phyloP scores from a whole-genome alignment of 2,329 filamentous ascomycete species.

The Mycosphaerella sp. region DNA sequence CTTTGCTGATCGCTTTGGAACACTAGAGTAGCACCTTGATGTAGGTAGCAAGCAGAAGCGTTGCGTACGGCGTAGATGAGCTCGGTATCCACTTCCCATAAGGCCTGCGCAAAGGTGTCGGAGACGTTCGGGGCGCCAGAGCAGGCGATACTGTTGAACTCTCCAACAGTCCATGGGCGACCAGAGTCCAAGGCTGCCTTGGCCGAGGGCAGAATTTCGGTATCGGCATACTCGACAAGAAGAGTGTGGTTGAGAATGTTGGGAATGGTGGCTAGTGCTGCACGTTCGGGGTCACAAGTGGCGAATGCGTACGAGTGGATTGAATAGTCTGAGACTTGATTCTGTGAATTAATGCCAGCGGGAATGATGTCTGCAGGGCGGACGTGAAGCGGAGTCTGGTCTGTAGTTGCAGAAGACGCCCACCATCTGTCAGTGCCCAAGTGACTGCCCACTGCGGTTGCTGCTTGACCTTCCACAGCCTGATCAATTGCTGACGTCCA shows the following conservation, averaged over 20 bases:
- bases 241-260: slow-evolving; percentile 31
- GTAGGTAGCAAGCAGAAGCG: slow-evolving; percentile 36
- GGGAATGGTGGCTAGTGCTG: slow-evolving; percentile 24
- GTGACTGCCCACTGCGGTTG: slow-evolving; percentile 1
- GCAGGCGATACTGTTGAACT: slow-evolving; percentile 41
- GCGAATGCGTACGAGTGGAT: slow-evolving; percentile 31
- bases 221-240: slow-evolving; percentile 25
- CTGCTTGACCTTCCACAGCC: slow-evolving; percentile 20
- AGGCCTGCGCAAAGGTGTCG: slow-evolving; percentile 39
- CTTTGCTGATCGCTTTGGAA: slow-evolving; percentile 29
- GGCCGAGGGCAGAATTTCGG: slow-evolving; percentile 29
- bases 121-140: slow-evolving; percentile 38
- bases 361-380: slow-evolving; percentile 29
- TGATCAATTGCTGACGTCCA: slow-evolving; percentile 27
- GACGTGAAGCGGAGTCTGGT: slow-evolving; percentile 27
- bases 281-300: slow-evolving; percentile 27
- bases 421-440: slow-evolving; percentile 24
- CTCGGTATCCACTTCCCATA: slow-evolving; percentile 38
- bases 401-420: slow-evolving; percentile 30
- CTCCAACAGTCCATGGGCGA: slow-evolving; percentile 34
- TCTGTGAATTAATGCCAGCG: slow-evolving; percentile 23
- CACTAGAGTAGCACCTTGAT: slow-evolving; percentile 31
- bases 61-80: slow-evolving; percentile 38
- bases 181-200: slow-evolving; percentile 27
- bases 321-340: slow-evolving; percentile 28